phyloP scores from a whole-genome alignment of 164 flowering plant species.

The Nymphaea thermarum region DNA sequence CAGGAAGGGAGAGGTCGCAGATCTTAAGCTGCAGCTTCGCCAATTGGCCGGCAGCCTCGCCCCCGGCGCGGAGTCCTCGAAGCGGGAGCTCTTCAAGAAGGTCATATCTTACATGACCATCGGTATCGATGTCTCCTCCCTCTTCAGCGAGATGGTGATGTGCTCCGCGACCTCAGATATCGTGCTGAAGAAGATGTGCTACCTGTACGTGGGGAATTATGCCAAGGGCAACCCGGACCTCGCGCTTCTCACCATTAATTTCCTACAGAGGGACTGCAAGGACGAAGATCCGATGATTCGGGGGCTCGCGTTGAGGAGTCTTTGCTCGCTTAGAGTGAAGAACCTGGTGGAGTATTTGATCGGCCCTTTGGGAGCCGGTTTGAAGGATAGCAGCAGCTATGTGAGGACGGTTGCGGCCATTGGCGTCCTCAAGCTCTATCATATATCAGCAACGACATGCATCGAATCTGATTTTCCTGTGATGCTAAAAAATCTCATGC shows the following conservation, averaged over 20 bases:
- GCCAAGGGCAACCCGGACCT: conserved; percentile 95
- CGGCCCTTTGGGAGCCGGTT: conserved; percentile 85
- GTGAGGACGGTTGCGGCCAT: conserved; percentile 82
- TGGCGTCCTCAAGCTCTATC: conserved; percentile 86
- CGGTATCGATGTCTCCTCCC: conserved; percentile 87
- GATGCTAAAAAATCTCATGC: conserved; percentile 68
- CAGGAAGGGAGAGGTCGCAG: conserved; percentile 94
- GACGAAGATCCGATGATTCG: conserved; percentile 98
- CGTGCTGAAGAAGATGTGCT: conserved; percentile 97
- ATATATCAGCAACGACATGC: conserved; percentile 76
- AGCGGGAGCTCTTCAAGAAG: conserved; percentile 90
- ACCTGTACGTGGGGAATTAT: conserved; percentile 88
- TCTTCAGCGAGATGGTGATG: conserved; percentile 99
- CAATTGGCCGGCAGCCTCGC: conserved; percentile 90
- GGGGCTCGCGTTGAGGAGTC: conserved; percentile 88
- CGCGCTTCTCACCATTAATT: conserved; percentile 89
- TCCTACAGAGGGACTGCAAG: conserved; percentile 92
- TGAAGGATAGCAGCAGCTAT: conserved; percentile 74
- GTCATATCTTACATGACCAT: conserved; percentile 96
- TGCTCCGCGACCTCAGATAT: conserved; percentile 95
- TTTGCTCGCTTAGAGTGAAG: conserved; percentile 71
- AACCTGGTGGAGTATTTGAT: conserved; percentile 95
- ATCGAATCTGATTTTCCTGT: conserved; percentile 84
- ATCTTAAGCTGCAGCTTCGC: conserved; percentile 83
- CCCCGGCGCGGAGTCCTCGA: conserved; percentile 83